Conservation (phyloP, 768 basidiomycete genomes). For the Auriscalpium microsporum region DNA sequence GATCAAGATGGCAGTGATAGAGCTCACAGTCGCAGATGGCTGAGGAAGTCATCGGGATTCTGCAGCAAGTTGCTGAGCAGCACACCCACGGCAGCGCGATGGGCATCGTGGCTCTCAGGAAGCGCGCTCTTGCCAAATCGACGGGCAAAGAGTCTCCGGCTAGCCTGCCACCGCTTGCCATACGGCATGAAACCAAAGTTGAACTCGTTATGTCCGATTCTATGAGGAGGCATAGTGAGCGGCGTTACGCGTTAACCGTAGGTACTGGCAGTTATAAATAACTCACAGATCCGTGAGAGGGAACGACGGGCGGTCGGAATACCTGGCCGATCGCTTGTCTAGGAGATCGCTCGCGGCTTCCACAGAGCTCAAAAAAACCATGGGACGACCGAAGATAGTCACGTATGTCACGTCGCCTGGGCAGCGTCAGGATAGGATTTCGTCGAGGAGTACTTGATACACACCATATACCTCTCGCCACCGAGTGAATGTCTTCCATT, state of each 20-base stretch:
- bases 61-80: background rate
- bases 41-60: background rate
- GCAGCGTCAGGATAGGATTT: too few relatives aligned
- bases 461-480: too few relatives aligned
- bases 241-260: too few relatives aligned
- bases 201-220: background rate
- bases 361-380: slow-evolving; percentile 40
- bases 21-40: background rate
- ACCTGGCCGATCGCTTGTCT: slow-evolving; percentile 44
- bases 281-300: background rate
- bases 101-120: background rate
- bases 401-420: slow-evolving; percentile 9
- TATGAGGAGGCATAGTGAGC: background rate
- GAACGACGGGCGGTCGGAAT: slow-evolving; percentile 14
- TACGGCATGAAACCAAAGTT: background rate
- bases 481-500: too few relatives aligned
- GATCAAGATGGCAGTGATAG: too few relatives aligned
- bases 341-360: slow-evolving; percentile 39
- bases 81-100: background rate
- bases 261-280: too few relatives aligned
- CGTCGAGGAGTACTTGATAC: too few relatives aligned
- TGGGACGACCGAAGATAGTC: slow-evolving; percentile 34
- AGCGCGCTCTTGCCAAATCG: background rate
- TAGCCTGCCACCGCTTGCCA: background rate
- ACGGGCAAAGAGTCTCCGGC: background rate